Percentiles rank a stretch among this genome's conserved stretches.
Evolutionary conservation across 1,139 yeast genomes (phyloP).

Genomic region (Candida glucosophila): DNA sequence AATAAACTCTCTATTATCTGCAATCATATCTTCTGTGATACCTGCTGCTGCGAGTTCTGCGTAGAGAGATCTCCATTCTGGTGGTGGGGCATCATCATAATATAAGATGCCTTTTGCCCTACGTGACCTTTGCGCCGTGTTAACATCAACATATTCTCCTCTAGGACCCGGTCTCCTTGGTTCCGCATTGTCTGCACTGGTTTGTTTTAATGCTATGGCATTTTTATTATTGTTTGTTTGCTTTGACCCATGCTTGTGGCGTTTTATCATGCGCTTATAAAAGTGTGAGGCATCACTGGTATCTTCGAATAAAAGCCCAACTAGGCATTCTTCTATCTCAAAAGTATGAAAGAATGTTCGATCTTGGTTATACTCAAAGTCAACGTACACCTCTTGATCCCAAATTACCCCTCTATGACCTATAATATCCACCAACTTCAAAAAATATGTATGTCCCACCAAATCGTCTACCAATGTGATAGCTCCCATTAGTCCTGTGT

Average conservation of each 20-base stretch:
- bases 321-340: constrained; percentile 84
- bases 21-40: constrained; percentile 82
- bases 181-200: too few species aligned
- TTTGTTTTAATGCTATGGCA: constrained; percentile 71
- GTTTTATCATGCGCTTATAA: constrained; percentile 61
- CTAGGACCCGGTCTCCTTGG: constrained; percentile 57
- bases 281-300: constrained; percentile 82
- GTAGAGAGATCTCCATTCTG: constrained; percentile 76
- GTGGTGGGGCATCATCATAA: constrained; percentile 76
- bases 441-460: constrained; percentile 88
- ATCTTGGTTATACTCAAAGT: constrained; percentile 86
- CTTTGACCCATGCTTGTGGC: constrained; percentile 79
- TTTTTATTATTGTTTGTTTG: constrained; percentile 79
- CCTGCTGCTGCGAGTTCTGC: constrained; percentile 71
- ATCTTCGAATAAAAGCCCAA: constrained; percentile 88
- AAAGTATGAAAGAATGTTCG: constrained; percentile 91
- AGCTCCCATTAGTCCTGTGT: constrained; percentile 87
- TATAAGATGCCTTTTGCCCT: constrained; percentile 54
- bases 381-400: constrained; percentile 92
- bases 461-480: constrained; percentile 80
- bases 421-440: constrained; percentile 75
- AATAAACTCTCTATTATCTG: constrained; percentile 75
- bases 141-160: constrained; percentile 47
- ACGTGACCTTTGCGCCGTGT: constrained; percentile 48
- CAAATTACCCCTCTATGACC: constrained; percentile 85